Evolutionary conservation across 73 alveolate genomes (phyloP), one percentile per base, ranked within the genome.

Genomic region (Breviolum minutum): DNA sequence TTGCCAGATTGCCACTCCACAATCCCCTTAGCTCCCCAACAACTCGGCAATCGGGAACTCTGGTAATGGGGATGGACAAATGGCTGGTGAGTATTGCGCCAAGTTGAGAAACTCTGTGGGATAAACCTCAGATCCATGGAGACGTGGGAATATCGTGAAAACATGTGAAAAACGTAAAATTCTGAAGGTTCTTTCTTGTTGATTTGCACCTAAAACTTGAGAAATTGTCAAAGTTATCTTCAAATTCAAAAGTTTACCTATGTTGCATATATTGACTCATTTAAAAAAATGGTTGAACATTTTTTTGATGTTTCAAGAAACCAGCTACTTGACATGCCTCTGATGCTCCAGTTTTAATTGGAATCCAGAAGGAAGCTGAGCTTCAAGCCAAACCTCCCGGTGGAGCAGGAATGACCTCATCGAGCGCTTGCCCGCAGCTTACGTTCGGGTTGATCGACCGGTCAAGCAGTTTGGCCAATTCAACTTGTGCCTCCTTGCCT

Each of bases 31-130:
- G 69, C 16, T 13, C 63, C 66, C 88, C 30, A 68, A 68, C 82
- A 92, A 66, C 30, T 92, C 98, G 8, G 98, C 66, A 19, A 61
- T 63, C 22, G n/a, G 94, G 63, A 92, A 64, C 26, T 91, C 97
- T 26, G 98, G 98, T 68, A 74, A 12, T n/a, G 98, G 98, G 9
- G 98, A 92, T 7, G 98, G 98, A 63, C 98, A 92, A 32, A 92
- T 73, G n/a, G 80, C 81, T 8, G 98, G 98, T 20, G 98, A 92
- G 81, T 27, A 48, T 80, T 92, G 98, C 20, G 76, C 98, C 66
- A 73, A 76, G 81, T 92, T 73, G 62, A 92, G 68, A 90, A 80
- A 92, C 82, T 92, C 98, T 6, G 98, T 92, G 24, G 98, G 98
- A 0, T 80, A 76, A 64, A 92, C 98, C 98, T 92, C 64, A n/a